A percentile compares a stretch with the other conserved stretches of the same genome.
These are phyloP conservation scores for Globisporangium okanoganense DNA, from an alignment of 352 stramenopile genomes.

Conservation along the genomic window DNA sequence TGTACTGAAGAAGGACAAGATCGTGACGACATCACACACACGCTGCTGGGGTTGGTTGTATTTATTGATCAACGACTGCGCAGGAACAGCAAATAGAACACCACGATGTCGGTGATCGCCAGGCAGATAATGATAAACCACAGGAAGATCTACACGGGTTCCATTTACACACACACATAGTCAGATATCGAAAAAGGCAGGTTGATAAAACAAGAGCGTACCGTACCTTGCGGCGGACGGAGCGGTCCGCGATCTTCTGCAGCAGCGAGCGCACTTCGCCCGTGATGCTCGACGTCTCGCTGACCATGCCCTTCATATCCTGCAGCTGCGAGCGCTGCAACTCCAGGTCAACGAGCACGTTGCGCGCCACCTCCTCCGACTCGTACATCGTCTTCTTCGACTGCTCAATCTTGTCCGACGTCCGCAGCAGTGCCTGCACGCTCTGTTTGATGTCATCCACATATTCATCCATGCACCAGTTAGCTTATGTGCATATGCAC, in stretches of 20 bases:
- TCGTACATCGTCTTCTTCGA: conserved; percentile 58
- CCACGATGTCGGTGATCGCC: conserved; percentile 56
- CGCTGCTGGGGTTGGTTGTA: neutral
- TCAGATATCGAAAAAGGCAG: neutral
- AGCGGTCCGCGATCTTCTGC: conserved; percentile 67
- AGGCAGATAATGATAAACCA: conserved; percentile 68
- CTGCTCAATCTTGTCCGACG: conserved; percentile 71
- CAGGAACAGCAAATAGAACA: conserved; percentile 87
- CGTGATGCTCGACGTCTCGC: conserved; percentile 65
- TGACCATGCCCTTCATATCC: conserved; percentile 79
- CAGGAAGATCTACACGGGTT: conserved; percentile 33
- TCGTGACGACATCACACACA: neutral
- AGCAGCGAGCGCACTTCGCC: conserved; percentile 59
- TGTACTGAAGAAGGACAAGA: neutral
- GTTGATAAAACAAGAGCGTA: neutral
- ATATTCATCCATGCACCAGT: neutral
- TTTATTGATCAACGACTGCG: conserved; percentile 16
- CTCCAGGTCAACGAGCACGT: conserved; percentile 75
- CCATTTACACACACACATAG: neutral
- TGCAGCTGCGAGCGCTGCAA: conserved; percentile 74
- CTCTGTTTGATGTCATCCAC: conserved; percentile 25
- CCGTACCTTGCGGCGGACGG: conserved; percentile 62
- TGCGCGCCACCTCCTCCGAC: conserved; percentile 65
- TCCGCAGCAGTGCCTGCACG: conserved; percentile 59
- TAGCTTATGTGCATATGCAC: neutral